Conservation (phyloP, 1,139 yeast genomes). For the Pichia sp. region DNA sequence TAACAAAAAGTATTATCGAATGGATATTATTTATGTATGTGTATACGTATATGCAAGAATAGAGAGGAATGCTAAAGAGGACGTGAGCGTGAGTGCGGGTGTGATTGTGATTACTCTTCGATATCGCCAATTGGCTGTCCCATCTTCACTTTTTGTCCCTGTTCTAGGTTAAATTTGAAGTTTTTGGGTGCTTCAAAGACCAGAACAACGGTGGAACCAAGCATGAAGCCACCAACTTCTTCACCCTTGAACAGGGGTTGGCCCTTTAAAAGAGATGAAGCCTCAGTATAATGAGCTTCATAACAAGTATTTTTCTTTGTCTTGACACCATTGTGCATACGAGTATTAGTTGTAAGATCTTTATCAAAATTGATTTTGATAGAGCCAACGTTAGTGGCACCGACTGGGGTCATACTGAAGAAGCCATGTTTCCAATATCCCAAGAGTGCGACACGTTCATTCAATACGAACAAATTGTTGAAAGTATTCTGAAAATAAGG, state of each 20-base stretch:
- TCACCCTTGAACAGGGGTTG: constrained; percentile 86
- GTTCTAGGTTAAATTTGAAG: constrained; percentile 61
- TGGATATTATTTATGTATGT: too few species aligned
- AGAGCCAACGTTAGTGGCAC: constrained; percentile 98
- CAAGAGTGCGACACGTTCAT: constrained; percentile 90
- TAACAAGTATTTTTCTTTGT: constrained; percentile 75
- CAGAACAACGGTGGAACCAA: constrained; percentile 92
- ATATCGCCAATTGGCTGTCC: constrained; percentile 72
- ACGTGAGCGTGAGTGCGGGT: too few species aligned
- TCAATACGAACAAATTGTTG: constrained; percentile 80
- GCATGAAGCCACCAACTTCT: constrained; percentile 95
- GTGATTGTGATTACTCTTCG: neutral
- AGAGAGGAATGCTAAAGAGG: too few species aligned
- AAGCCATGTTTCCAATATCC: constrained; percentile 98
- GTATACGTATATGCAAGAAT: too few species aligned
- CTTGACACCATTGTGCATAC: constrained; percentile 48
- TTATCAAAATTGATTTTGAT: constrained; percentile 89
- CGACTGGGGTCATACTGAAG: constrained; percentile 98
- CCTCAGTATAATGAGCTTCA: constrained; percentile 87
- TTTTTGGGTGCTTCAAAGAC: constrained; percentile 89
- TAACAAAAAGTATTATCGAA: too few species aligned
- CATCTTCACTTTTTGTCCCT: constrained; percentile 74
- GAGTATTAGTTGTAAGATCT: constrained; percentile 77
- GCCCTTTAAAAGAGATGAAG: constrained; percentile 77
- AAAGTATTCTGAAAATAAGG: constrained; percentile 90